Evolutionary conservation across 192 early-diverging fungal species (phyloP).

Genomic region (Obelidium mucronatum): DNA sequence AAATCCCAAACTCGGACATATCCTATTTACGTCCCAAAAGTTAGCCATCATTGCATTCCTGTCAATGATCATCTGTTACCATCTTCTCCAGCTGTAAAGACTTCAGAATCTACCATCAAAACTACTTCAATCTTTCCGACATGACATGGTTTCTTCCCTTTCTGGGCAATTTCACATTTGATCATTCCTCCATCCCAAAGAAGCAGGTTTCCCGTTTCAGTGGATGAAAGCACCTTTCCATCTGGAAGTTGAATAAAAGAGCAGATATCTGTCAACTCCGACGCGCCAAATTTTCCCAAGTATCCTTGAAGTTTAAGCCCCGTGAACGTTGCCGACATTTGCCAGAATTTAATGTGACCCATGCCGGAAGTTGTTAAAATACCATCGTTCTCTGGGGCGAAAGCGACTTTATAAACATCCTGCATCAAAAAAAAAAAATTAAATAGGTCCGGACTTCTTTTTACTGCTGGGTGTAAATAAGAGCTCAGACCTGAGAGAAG

Average conservation of each 20-base stretch:
- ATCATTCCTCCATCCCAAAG: slow-evolving; percentile 73
- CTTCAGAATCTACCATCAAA: slow-evolving; percentile 58
- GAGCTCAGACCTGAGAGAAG: slow-evolving; percentile 64
- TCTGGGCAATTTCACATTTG: slow-evolving; percentile 64
- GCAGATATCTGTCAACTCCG: slow-evolving; percentile 65
- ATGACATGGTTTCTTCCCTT: slow-evolving; percentile 61
- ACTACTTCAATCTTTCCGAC: slow-evolving; percentile 57
- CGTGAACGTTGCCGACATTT: slow-evolving; percentile 67
- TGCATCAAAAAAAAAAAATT: too few relatives aligned
- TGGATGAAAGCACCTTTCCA: slow-evolving; percentile 66
- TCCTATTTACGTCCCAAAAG: background rate
- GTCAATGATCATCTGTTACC: slow-evolving; percentile 38
- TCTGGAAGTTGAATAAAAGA: slow-evolving; percentile 66
- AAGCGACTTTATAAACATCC: slow-evolving; percentile 64
- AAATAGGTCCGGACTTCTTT: too few relatives aligned
- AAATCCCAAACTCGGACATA: slow-evolving; percentile 68
- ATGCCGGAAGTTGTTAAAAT: slow-evolving; percentile 67
- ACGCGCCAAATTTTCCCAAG: slow-evolving; percentile 68
- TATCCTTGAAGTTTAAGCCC: slow-evolving; percentile 70
- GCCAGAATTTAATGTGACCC: slow-evolving; percentile 76
- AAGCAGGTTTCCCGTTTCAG: slow-evolving; percentile 69
- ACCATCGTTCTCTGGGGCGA: slow-evolving; percentile 62
- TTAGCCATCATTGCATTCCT: background rate
- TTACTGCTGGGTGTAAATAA: too few relatives aligned
- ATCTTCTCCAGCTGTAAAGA: slow-evolving; percentile 67